Evolutionary conservation across 2,329 filamentous ascomycete species (phyloP), one percentile per base, ranked within the genome.

Genomic region (Periglandula ipomoeae): DNA sequence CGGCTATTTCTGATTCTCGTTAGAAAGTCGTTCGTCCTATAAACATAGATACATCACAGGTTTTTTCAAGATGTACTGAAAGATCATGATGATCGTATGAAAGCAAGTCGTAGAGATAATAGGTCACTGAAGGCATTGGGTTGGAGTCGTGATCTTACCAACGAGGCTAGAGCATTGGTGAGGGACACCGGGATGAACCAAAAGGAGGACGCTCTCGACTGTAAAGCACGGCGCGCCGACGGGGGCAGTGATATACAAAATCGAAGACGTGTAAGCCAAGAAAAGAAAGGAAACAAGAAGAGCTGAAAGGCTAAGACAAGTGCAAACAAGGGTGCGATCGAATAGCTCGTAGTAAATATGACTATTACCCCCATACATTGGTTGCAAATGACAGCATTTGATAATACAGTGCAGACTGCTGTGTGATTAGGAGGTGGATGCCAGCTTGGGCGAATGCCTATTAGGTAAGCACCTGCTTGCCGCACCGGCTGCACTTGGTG

Each of bases 341-440:
- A 32, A 27, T 19, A 23, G 43, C 48, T 44, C 17, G 44, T 50
- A 20, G 39, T 38, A 50, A 30, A 42, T 46, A 43, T 34, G 13
- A 32, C 35, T 19, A 17, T 24, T 44, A 27, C n/a, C 39, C 35
- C 20, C 20, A 50, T 35, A 32, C 46, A 49, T 52, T 58, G 57
- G 56, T 58, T 64, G 59, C 58, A 55, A 56, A 62, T 63, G 59
- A 56, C 59, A 58, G 52, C 56, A 56, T 58, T 58, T 57, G 57
- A 57, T n/a, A n/a, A n/a, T 56, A 56, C 53, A 9, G 39, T 26
- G 11, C 6, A 26, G 45, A 55, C 50, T 51, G 43, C 52, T 58
- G 51, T 58, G 59, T 58, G 62, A 52, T 59, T 59, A 60, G 58
- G 59, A 61, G 58, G 57, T 56, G 54, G 57, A 49, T n/a, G n/a